A percentile compares a stretch with the other conserved stretches of the same genome.
These are phyloP conservation scores for Salinomyces thailandicus DNA, from an alignment of 2,329 filamentous ascomycete species.

Conservation along the genomic window DNA sequence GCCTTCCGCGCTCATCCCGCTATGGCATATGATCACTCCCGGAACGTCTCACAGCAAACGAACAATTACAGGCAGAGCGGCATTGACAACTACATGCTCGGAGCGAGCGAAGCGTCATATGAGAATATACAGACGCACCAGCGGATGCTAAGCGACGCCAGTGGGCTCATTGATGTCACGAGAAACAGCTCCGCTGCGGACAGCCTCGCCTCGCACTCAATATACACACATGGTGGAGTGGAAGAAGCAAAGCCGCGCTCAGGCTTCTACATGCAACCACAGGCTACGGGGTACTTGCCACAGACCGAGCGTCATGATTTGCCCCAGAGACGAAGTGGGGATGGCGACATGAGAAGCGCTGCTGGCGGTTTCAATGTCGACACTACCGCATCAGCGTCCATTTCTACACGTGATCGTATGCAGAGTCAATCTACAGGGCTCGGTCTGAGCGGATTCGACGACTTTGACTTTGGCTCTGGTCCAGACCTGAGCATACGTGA, in stretches of 20 bases:
- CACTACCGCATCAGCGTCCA: too few species aligned
- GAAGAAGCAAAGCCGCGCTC: slow-evolving; percentile 5
- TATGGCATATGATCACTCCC: slow-evolving; percentile 11
- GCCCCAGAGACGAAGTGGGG: slow-evolving; percentile 16
- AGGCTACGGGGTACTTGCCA: slow-evolving; percentile 11
- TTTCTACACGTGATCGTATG: too few species aligned
- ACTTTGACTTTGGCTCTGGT: slow-evolving; percentile 11
- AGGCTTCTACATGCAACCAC: slow-evolving; percentile 15
- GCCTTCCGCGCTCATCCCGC: slow-evolving; percentile 20
- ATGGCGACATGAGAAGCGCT: slow-evolving; percentile 16
- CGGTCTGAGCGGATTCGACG: slow-evolving; percentile 9
- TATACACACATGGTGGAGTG: slow-evolving; percentile 4
- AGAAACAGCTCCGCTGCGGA: slow-evolving; percentile 3
- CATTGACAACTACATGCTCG: background rate
- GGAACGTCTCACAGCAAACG: background rate
- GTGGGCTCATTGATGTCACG: background rate
- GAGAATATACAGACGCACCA: too few species aligned
- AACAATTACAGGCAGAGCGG: background rate
- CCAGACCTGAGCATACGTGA: slow-evolving; percentile 5
- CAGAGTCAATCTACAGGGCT: slow-evolving; percentile 1
- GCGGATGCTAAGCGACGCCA: too few species aligned
- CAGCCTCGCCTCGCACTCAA: slow-evolving; percentile 1
- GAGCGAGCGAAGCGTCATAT: background rate
- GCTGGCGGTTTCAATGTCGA: slow-evolving; percentile 17
- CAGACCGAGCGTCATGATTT: slow-evolving; percentile 7